Evolutionary conservation across 495 filamentous ascomycete genomes (phyloP), one percentile per base, ranked within the genome.

Genomic region (Delitschia confertaspora): DNA sequence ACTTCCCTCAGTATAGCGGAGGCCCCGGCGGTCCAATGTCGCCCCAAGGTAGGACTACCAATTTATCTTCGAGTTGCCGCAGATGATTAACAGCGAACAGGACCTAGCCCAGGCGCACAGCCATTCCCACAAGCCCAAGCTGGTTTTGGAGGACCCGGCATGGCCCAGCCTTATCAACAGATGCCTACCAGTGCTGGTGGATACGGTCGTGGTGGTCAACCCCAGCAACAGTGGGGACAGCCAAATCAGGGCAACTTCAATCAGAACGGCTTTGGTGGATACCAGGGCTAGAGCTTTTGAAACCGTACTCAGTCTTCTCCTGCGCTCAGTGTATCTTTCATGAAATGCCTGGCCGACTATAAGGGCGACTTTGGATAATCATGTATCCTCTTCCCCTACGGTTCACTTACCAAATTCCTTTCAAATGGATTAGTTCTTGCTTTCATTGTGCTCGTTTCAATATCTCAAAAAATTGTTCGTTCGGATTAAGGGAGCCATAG

Each of bases 1-100:
- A 83, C 70, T 98, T 95, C 65, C 93, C 91, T 50, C 93, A 96
- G 64, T 98, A 95, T 57, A 44, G 37, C 18, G 78, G 78, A 53
- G 74, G 74, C 30, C 74, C 76, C 44, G 55, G 47, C n/a, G 78
- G 79, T 47, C 77, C 80, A 21, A 87, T 85, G 79, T 80, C 78
- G 59, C 79, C 78, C 62, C 75, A 76, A 68, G 73, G 76, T 71
- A 65, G 45, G 59, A 55, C 49, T 53, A 49, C 34, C 53, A 48
- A 60, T 4, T 29, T 42, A 36, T 8, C 13, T 32, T 17, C 19
- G 8, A 30, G 59, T 60, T 49, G 69, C 68, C 33, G 71, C 73
- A 42, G 68, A 68, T 34, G 38, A 48, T 61, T 58, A 63, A 38
- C 47, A 60, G 29, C 47, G 57, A 43, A 45, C 54, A 69, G 78